Percentiles rank a stretch among this genome's conserved stretches.
Conservation (phyloP, 352 stramenopile genomes). For the Globisporangium middletonii region DNA sequence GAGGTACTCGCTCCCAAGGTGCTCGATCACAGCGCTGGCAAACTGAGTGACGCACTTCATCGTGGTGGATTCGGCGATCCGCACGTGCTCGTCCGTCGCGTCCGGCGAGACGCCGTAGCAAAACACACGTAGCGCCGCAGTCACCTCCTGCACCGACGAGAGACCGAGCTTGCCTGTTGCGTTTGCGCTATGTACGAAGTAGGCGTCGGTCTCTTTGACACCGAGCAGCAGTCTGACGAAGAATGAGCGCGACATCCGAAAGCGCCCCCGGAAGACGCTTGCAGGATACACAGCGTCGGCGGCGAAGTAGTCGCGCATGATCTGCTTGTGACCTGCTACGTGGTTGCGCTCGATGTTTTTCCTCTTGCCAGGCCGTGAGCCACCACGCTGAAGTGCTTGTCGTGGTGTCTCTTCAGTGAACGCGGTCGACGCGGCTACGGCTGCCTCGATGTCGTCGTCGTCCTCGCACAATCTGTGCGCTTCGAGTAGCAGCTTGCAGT, state of each 20-base stretch:
- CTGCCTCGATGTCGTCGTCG: background rate
- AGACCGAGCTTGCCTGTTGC: conserved; percentile 6
- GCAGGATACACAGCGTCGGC: background rate
- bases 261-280: conserved; percentile 4
- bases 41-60: conserved; percentile 11
- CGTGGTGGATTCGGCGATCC: conserved; percentile 9
- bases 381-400: conserved; percentile 3
- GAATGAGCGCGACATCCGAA: conserved; percentile 1
- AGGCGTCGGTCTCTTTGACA: background rate
- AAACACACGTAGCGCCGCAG: conserved; percentile 11
- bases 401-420: background rate
- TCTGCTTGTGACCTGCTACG: conserved; percentile 2
- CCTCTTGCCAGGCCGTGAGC: conserved; percentile 1
- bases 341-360: conserved; percentile 7
- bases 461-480: background rate
- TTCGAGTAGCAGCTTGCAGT: too few relatives aligned
- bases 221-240: conserved; percentile 5
- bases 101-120: conserved; percentile 13
- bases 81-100: conserved; percentile 12
- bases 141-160: conserved; percentile 15
- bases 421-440: background rate
- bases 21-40: conserved; percentile 1
- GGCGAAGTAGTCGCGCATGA: conserved; percentile 10
- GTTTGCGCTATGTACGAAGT: conserved; percentile 10
- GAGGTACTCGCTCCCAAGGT: conserved; percentile 14